Evolutionary conservation across 2,329 filamentous ascomycete species (phyloP).

Genomic region (Penicillium sp.): DNA sequence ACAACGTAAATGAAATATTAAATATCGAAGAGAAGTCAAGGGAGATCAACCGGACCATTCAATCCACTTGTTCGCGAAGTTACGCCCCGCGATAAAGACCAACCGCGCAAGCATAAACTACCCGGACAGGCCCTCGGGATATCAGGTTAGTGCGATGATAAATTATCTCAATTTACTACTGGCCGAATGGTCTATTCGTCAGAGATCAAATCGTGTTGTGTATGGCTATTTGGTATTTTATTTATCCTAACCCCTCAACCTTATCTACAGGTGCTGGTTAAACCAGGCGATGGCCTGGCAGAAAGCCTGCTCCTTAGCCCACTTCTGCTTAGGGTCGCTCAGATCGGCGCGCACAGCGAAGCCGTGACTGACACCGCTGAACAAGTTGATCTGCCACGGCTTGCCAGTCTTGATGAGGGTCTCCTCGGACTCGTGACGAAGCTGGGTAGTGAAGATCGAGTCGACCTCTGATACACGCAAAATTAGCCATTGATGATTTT

Average conservation of each 20-base stretch:
- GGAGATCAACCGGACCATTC: neutral
- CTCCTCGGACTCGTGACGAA: conserved; percentile 57
- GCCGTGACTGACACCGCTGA: conserved; percentile 61
- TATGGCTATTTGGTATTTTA: neutral
- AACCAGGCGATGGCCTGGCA: conserved; percentile 71
- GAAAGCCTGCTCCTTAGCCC: conserved; percentile 74
- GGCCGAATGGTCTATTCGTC: neutral
- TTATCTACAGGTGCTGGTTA: conserved; percentile 47
- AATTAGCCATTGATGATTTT: conserved; percentile 2
- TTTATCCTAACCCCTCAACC: neutral
- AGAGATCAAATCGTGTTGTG: neutral
- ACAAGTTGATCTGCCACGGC: conserved; percentile 70
- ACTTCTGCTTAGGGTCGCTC: conserved; percentile 51
- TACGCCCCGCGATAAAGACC: conserved; percentile 2
- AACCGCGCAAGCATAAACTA: neutral
- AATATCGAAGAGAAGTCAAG: neutral
- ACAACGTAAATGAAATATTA: neutral
- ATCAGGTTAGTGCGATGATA: too few species aligned
- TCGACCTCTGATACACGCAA: conserved; percentile 45
- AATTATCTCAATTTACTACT: neutral
- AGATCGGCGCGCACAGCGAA: conserved; percentile 63
- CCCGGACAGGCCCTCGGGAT: neutral
- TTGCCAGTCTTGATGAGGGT: conserved; percentile 50
- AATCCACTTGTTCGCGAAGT: conserved; percentile 1
- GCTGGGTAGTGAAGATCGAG: conserved; percentile 55